Percentiles rank a stretch among this genome's conserved stretches.
phyloP scores from a whole-genome alignment of 768 basidiomycete genomes.

The Hericium rajendrae region DNA sequence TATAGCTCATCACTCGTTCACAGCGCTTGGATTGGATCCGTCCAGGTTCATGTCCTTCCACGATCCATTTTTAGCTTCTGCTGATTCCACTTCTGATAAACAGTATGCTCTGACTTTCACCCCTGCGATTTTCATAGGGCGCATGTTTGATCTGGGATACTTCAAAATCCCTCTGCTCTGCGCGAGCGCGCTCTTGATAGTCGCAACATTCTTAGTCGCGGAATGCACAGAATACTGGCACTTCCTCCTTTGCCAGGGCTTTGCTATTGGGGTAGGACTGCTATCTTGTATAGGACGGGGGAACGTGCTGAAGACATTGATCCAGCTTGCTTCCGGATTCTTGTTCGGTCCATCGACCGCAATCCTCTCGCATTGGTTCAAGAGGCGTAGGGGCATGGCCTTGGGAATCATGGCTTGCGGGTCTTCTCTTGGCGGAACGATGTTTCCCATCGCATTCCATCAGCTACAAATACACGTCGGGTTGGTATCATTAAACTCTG shows the following conservation, averaged over 20 bases:
- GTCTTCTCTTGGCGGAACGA: constrained; percentile 56
- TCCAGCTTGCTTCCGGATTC: constrained; percentile 31
- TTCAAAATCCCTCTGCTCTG: constrained; percentile 40
- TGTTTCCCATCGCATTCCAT: constrained; percentile 54
- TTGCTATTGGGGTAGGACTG: constrained; percentile 49
- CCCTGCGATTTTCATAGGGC: constrained; percentile 53
- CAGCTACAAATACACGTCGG: constrained; percentile 46
- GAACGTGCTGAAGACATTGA: not conserved
- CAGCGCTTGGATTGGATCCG: constrained; percentile 76
- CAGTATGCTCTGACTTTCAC: constrained; percentile 58
- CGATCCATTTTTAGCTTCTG: not conserved
- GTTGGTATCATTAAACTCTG: constrained; percentile 20
- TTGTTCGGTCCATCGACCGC: constrained; percentile 55
- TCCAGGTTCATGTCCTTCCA: constrained; percentile 36
- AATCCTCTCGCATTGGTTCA: constrained; percentile 68
- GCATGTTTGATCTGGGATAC: constrained; percentile 67
- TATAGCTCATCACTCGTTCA: not conserved
- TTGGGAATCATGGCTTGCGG: constrained; percentile 58
- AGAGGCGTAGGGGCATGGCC: constrained; percentile 42
- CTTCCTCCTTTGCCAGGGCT: constrained; percentile 65
- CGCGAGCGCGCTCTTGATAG: constrained; percentile 41
- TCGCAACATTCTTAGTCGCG: constrained; percentile 54
- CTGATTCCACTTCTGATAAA: not conserved
- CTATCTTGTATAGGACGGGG: not conserved
- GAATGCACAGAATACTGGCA: constrained; percentile 74